Evolutionary conservation across 345 rosid species (phyloP), one percentile per base, ranked within the genome.

Genomic region (Raphanus raphanistrum): DNA sequence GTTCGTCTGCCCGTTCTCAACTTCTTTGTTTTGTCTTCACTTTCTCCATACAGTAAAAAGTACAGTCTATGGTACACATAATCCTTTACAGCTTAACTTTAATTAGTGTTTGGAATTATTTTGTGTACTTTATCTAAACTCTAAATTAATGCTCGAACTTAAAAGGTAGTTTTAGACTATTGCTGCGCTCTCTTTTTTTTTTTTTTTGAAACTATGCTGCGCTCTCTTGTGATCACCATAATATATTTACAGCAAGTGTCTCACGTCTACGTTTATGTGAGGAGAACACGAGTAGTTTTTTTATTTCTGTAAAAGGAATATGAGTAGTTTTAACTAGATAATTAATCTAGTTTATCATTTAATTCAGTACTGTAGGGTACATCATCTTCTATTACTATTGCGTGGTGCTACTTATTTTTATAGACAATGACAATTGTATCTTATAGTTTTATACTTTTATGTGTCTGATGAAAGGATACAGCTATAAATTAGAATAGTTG

Each of bases 21-120:
- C 59, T 63, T 62, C 2, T 45, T 45, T 33, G 35, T 63, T 54
- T 29, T 69, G 35, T 78, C 71, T 72, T 38, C 33, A 50, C 57
- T 33, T 73, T 73, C 74, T 67, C 28, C 29, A 48, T 3, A 27
- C 61, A 54, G 82, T 79, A 61, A 79, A 72, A 73, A 73, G 82
- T 73, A 79, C 82, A 68, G 69, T 50, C 65, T 17, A 61, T 45
- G 78, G 70, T 73, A 79, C 74, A 61, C 78, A 61, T 63, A 28
- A 50, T 50, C 70, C 17, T 79, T 61, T 50, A 66, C 77, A 61
- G 36, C 38, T 16, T 35, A 25, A 25, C 5, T 33, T 21, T 32
- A 6, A 70, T 36, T 28, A 62, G 7, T 61, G 29, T 70, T 15
- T 76, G 28, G 9, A 27, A 62, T 54, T 29, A 35, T 62, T 76